Evolutionary conservation across 2,329 filamentous ascomycete species (phyloP).

Genomic region (Trichoderma hamatum): DNA sequence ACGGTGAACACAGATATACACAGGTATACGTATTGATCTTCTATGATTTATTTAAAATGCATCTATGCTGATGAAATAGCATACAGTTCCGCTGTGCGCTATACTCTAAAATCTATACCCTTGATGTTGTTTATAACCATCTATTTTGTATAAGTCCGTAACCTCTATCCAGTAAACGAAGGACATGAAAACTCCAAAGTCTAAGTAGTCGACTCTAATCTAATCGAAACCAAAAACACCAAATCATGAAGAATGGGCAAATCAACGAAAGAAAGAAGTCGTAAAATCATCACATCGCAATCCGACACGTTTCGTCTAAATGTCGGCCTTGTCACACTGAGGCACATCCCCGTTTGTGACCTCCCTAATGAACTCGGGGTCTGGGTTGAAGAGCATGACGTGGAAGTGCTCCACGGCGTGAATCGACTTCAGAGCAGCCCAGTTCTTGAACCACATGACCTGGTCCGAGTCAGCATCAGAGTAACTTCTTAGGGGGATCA

Average conservation of each 20-base stretch:
- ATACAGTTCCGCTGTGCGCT: conserved; percentile 6
- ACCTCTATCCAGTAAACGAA: conserved; percentile 16
- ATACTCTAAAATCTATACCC: conserved; percentile 1
- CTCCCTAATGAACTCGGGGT: conserved; percentile 66
- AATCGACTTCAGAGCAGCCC: conserved; percentile 81
- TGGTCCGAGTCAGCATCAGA: conserved; percentile 38
- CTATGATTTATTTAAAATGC: background rate
- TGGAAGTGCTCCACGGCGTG: conserved; percentile 92
- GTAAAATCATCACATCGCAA: background rate
- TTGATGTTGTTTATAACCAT: background rate
- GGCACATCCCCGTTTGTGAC: conserved; percentile 77
- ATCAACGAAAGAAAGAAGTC: background rate
- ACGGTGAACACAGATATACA: background rate
- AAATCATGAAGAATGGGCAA: background rate
- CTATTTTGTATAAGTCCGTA: conserved; percentile 1
- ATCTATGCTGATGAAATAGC: background rate
- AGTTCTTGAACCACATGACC: conserved; percentile 68
- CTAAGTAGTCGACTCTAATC: background rate
- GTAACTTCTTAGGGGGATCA: background rate
- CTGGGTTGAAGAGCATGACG: conserved; percentile 82
- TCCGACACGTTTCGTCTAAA: background rate
- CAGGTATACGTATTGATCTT: background rate
- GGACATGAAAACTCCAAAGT: conserved; percentile 11
- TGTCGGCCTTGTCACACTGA: conserved; percentile 51
- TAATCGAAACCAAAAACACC: background rate